A percentile compares a stretch with the other conserved stretches of the same genome.
phyloP scores from a whole-genome alignment of 2,329 filamentous ascomycete species.

The Pestalotiopsis sp. region DNA sequence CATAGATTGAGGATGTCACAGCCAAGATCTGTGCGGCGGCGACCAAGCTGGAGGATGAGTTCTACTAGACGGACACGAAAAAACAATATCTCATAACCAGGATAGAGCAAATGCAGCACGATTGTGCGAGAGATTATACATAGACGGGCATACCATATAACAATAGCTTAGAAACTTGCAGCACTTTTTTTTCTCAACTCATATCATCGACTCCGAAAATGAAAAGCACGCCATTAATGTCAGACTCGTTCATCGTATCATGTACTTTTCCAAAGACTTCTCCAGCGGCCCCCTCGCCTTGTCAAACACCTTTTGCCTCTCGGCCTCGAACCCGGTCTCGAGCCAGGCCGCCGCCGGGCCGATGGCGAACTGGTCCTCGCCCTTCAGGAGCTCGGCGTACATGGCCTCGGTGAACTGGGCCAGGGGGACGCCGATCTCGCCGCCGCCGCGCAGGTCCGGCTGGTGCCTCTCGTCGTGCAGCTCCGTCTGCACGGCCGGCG shows the following conservation, averaged over 20 bases:
- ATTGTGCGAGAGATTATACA: background rate
- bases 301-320: conserved; percentile 25
- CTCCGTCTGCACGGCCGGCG: conserved; percentile 42
- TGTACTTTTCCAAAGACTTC: conserved; percentile 15
- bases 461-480: conserved; percentile 40
- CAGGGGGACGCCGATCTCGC: conserved; percentile 48
- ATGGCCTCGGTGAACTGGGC: conserved; percentile 40
- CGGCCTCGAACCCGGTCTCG: conserved; percentile 25
- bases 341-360: conserved; percentile 22
- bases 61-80: conserved; percentile 11
- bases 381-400: conserved; percentile 35
- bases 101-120: background rate
- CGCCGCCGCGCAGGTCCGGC: conserved; percentile 40
- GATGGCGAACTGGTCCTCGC: conserved; percentile 21
- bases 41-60: conserved; percentile 19
- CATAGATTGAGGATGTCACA: conserved; percentile 25
- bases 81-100: background rate
- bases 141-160: background rate
- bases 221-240: too few relatives aligned
- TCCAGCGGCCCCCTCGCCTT: conserved; percentile 21
- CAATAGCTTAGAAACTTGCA: background rate
- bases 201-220: too few relatives aligned
- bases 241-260: conserved; percentile 10
- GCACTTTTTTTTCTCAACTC: too few relatives aligned
- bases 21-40: conserved; percentile 26